Base-by-base conservation (phyloP, 192 early-diverging fungal species). In the Linnemannia elongata region DNA sequence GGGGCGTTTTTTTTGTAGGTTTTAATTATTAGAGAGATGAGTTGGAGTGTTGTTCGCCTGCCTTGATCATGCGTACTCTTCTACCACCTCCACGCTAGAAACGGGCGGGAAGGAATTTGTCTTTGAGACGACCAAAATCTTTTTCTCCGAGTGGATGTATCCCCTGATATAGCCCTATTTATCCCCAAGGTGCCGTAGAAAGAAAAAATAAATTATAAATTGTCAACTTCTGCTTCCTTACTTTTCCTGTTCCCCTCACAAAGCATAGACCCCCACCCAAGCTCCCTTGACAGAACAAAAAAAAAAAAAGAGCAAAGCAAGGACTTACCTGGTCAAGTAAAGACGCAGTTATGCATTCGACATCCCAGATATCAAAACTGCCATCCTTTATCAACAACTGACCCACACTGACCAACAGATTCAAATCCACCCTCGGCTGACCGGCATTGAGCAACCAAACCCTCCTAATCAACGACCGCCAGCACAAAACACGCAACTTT, bases 111-210 rank as follows among this genome's bases (percentile, higher is more conserved):
- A 92, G 6, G 91, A 80, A 38, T 88, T 86, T 0, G 63, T 79
- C 44, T 90, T 92, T 68, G 88, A 82, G 18, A 90, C 72, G 6
- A 92, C 89, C 0, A 89, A 41, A 13, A 89, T 78, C 49, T 88
- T 83, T 66, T 82, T 88, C 42, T 82, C 81, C 8, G 88, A 86
- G 75, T 91, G 88, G 3, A 92, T 75, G 75, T 92, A 92, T 5
- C 91, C 91, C 39, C 83, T 85, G 36, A 92, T 86, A 36, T 92
- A 92, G 27, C 83, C 78, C 91, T 92, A 66, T 30, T 66, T 66
- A 33, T 7, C 8, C 55, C 55, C n/a, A n/a, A 57, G 10, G 30
- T 1, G 38, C 12, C 68, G 2, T 69, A 57, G 45, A 6, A 27
- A 12, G n/a, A n/a, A 38, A 69, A 27, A 88, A 42, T 47, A 42